phyloP scores from a whole-genome alignment of 2,329 filamentous ascomycete genomes.

The Camillea tinctor region DNA sequence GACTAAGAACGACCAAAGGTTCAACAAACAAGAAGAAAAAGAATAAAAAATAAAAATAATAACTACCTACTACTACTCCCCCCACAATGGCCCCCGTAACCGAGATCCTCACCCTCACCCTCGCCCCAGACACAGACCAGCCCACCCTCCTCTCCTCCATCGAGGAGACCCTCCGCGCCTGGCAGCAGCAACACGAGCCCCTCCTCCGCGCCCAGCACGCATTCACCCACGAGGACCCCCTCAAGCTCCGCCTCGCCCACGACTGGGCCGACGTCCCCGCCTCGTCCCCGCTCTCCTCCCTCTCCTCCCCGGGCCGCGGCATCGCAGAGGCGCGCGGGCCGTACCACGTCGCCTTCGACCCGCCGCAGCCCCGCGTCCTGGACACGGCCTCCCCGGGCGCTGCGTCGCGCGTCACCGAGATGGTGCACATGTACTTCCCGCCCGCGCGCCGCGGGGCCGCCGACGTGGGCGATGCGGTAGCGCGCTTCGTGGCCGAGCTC shows the following conservation, averaged over 20 bases:
- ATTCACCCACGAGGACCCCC: background rate
- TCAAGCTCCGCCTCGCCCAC: background rate
- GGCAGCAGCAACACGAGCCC: too few species aligned
- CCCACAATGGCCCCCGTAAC: background rate
- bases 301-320: background rate
- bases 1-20: too few species aligned
- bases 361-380: background rate
- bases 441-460: background rate
- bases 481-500: background rate
- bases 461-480: background rate
- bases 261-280: background rate
- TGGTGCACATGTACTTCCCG: background rate
- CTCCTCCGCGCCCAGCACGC: background rate
- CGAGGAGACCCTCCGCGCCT: background rate
- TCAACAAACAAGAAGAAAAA: background rate
- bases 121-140: background rate
- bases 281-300: background rate
- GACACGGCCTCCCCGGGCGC: background rate
- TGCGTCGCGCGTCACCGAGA: background rate
- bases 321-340: too few species aligned
- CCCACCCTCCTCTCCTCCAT: background rate
- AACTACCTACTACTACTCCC: background rate
- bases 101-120: background rate
- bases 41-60: background rate
- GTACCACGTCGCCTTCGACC: background rate